Evolutionary conservation across 2,329 filamentous ascomycete species (phyloP).

Genomic region (Verticillium isaacii): DNA sequence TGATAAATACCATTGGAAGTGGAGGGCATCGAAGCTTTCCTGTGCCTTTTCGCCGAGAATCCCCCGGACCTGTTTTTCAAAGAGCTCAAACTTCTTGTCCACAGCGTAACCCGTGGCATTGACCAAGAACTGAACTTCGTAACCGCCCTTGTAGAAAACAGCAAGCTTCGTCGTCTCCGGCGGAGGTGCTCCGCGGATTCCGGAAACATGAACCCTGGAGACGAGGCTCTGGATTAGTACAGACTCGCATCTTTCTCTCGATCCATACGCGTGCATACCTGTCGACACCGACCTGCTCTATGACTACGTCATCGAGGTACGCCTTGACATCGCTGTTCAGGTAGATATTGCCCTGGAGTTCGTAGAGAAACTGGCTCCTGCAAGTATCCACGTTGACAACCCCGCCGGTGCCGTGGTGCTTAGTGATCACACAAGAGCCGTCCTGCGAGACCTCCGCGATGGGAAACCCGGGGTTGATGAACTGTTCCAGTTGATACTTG

Average conservation of each 20-base stretch:
- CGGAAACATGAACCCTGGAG: conserved; percentile 32
- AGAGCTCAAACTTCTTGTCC: conserved; percentile 40
- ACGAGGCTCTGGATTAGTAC: background rate
- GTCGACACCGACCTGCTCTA: conserved; percentile 26
- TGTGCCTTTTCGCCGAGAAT: conserved; percentile 31
- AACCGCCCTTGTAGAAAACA: conserved; percentile 43
- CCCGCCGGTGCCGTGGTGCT: conserved; percentile 37
- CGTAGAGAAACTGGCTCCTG: conserved; percentile 42
- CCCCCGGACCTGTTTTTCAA: conserved; percentile 40
- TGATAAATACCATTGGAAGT: conserved; percentile 40
- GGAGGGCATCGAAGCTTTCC: conserved; percentile 39
- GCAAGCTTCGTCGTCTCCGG: conserved; percentile 46
- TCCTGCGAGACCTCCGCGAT: conserved; percentile 42
- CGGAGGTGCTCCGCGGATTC: conserved; percentile 34
- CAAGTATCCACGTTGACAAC: conserved; percentile 28
- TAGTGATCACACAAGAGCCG: conserved; percentile 42
- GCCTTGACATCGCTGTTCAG: conserved; percentile 43
- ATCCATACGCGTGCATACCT: background rate
- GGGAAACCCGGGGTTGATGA: conserved; percentile 36
- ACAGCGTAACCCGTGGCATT: conserved; percentile 45
- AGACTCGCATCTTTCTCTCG: background rate
- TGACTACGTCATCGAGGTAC: conserved; percentile 17
- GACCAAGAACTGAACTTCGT: conserved; percentile 35
- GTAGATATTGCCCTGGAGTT: conserved; percentile 41
- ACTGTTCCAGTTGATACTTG: conserved; percentile 7